Base-by-base conservation (phyloP, 106 monocot genomes). In the Dendrobium huoshanense region DNA sequence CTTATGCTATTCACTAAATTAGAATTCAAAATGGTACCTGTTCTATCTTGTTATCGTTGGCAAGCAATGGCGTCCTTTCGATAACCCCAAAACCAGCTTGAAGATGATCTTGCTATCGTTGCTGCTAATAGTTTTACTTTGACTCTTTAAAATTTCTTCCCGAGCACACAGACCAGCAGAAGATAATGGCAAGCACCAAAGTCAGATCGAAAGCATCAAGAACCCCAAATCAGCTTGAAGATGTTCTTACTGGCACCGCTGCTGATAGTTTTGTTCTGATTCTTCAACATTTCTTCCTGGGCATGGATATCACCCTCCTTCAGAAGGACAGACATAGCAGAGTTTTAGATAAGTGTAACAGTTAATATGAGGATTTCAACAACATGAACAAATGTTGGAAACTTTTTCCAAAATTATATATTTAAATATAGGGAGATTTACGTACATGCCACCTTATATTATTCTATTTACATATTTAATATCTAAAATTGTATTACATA, bases 241-340 rank as follows among this genome's bases (percentile, higher is more conserved):
- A 98, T 98, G 75, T 95, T 98, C 86, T 81, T 95, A 76, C 98
- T 98, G n/a, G 98, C 98, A 59, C 74, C 83, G 24, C 33, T 55
- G 65, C 75, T 83, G 43, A 92, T 85, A 58, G 79, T 54, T 75
- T 81, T 81, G 75, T 77, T 85, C 80, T 86, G 83, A 67, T 88
- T 88, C 84, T 87, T 98, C 84, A 98, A 72, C 95, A 98, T 84
- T 79, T 95, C 85, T 80, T 98, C 92, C 81, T 98, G 98, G 25
- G 92, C 89, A 42, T 70, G 87, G 40, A 85, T 40, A 83, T 95
- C 51, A 4, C 95, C 92, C 31, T 87, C 95, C 98, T 98, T 82
- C 16, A 83, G n/a, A 72, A 11, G 3, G 4, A 75, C 45, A 45
- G 43, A 9, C 45, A 45, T 0, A 75, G 20, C 42, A 45, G 19